A percentile compares a stretch with the other conserved stretches of the same genome.
phyloP scores from a whole-genome alignment of 345 rosid genomes.

The Linum usitatissimum region DNA sequence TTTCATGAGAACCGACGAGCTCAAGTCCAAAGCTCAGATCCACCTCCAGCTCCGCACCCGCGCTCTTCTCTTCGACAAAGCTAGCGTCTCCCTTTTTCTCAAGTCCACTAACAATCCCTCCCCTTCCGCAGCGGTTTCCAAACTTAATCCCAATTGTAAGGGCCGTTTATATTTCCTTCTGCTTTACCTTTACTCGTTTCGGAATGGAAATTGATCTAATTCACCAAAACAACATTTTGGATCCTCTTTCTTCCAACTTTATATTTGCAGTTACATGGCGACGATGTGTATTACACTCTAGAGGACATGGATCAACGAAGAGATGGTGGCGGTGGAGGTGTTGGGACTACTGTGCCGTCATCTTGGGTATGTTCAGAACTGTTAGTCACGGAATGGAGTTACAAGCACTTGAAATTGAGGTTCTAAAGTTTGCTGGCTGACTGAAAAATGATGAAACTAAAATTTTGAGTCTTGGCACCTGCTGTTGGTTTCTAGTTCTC shows the following conservation, averaged over 20 bases:
- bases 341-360: slow-evolving; percentile 22
- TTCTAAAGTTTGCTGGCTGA: neutral
- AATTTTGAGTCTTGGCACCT: neutral
- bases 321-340: slow-evolving; percentile 27
- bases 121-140: slow-evolving; percentile 36
- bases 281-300: slow-evolving; percentile 65
- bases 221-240: neutral
- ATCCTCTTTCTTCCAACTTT: slow-evolving; percentile 4
- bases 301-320: slow-evolving; percentile 51
- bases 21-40: slow-evolving; percentile 67
- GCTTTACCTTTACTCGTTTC: neutral
- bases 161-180: neutral
- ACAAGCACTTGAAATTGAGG: neutral
- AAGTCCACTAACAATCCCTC: slow-evolving; percentile 22
- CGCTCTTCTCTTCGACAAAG: slow-evolving; percentile 85
- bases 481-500: neutral
- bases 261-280: slow-evolving; percentile 87
- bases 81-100: slow-evolving; percentile 55
- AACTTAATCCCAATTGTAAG: slow-evolving; percentile 65
- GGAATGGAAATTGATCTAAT: neutral
- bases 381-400: neutral
- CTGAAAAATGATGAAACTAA: neutral
- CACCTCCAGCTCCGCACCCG: slow-evolving; percentile 85
- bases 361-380: slow-evolving; percentile 35
- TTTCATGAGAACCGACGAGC: slow-evolving; percentile 63